phyloP scores from a whole-genome alignment of 2,329 filamentous ascomycete genomes.

The Amauroascus niger region DNA sequence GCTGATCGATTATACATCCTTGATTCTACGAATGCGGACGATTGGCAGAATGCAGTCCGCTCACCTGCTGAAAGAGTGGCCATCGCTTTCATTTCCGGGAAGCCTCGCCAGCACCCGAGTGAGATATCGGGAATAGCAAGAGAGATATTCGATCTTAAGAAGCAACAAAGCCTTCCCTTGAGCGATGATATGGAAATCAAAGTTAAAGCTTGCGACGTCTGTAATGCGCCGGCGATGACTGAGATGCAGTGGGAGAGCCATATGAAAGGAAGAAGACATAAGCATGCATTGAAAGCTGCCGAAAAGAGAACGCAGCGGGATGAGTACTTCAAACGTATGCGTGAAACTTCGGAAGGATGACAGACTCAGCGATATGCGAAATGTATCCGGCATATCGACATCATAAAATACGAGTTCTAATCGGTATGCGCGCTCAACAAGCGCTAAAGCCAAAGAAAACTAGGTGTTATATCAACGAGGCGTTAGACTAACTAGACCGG shows the following conservation, averaged over 20 bases:
- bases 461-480: no score
- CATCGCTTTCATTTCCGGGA: constrained; percentile 51
- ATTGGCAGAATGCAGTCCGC: constrained; percentile 56
- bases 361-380: neutral
- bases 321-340: constrained; percentile 25
- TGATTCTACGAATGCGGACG: constrained; percentile 60
- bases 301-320: constrained; percentile 26
- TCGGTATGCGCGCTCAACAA: no score
- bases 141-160: constrained; percentile 48
- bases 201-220: constrained; percentile 57
- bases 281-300: constrained; percentile 40
- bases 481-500: no score
- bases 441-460: no score
- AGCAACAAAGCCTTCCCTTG: constrained; percentile 39
- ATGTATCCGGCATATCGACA: neutral
- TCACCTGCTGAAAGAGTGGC: constrained; percentile 55
- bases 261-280: constrained; percentile 48
- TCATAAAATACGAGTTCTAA: neutral
- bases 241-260: constrained; percentile 43
- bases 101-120: constrained; percentile 45
- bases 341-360: constrained; percentile 13
- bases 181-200: constrained; percentile 42
- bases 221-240: constrained; percentile 46
- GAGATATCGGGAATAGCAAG: constrained; percentile 50
- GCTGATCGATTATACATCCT: constrained; percentile 61